phyloP scores from a whole-genome alignment of 805 yeast species.

The Lipomyces kockii region DNA sequence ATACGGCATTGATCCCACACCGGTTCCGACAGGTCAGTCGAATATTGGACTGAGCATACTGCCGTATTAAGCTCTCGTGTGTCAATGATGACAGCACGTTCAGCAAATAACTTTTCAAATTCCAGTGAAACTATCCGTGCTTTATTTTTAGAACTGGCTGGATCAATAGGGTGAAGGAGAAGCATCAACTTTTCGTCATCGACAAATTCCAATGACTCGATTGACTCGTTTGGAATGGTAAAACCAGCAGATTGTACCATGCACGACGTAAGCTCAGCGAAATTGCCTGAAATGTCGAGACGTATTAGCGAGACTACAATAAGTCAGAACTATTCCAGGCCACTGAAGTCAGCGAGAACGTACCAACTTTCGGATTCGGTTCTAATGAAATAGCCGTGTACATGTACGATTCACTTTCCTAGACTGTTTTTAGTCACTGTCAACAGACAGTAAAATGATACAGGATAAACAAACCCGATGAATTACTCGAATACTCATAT shows the following conservation, averaged over 20 bases:
- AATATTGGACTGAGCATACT: neutral
- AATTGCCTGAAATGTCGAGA: constrained; percentile 11
- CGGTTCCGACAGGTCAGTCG: neutral
- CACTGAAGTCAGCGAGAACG: neutral
- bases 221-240: neutral
- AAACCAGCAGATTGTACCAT: constrained; percentile 2
- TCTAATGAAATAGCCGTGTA: constrained; percentile 4
- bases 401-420: neutral
- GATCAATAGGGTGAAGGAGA: constrained; percentile 15
- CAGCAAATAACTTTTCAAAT: neutral
- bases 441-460: constrained; percentile 1
- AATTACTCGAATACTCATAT: constrained; percentile 9
- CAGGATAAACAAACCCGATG: neutral
- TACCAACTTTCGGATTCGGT: neutral
- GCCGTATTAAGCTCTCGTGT: neutral
- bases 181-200: constrained; percentile 29
- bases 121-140: constrained; percentile 6
- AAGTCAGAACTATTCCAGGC: too few relatives aligned
- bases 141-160: neutral
- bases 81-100: neutral
- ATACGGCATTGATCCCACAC: constrained; percentile 19
- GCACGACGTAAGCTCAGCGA: constrained; percentile 16
- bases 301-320: constrained; percentile 16
- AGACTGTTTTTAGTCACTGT: neutral
- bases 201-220: constrained; percentile 23